A percentile compares a stretch with the other conserved stretches of the same genome.
phyloP scores from a whole-genome alignment of 805 yeast genomes.

The Torulaspora gathmanii region DNA sequence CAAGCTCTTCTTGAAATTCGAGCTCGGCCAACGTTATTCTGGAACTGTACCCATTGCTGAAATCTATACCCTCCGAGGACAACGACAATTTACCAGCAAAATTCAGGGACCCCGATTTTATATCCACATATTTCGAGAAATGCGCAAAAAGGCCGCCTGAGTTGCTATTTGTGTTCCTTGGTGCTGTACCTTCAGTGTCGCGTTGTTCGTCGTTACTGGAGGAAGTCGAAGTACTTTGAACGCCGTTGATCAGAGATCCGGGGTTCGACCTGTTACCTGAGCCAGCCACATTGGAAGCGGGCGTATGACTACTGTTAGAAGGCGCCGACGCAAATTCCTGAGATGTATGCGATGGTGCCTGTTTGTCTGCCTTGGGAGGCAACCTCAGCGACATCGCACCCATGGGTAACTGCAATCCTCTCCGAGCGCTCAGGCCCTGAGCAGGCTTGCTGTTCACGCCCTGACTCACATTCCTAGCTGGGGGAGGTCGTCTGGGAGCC shows the following conservation, averaged over 20 bases:
- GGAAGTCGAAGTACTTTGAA: slow-evolving; percentile 35
- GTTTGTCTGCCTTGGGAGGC: slow-evolving; percentile 17
- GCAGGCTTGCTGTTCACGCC: slow-evolving; percentile 45
- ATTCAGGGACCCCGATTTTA: slow-evolving; percentile 85
- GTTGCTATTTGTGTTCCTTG: slow-evolving; percentile 15
- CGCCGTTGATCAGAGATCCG: slow-evolving; percentile 29
- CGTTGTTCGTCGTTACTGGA: slow-evolving; percentile 25
- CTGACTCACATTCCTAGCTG: slow-evolving; percentile 49
- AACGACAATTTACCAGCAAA: slow-evolving; percentile 91
- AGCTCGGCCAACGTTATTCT: slow-evolving; percentile 80
- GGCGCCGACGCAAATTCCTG: slow-evolving; percentile 33
- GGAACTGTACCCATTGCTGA: slow-evolving; percentile 82
- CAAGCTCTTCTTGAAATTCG: slow-evolving; percentile 79
- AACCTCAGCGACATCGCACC: slow-evolving; percentile 35
- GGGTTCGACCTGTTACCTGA: slow-evolving; percentile 30
- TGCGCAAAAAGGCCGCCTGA: slow-evolving; percentile 65
- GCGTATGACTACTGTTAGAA: slow-evolving; percentile 18
- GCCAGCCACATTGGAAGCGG: slow-evolving; percentile 5
- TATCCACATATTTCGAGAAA: slow-evolving; percentile 83
- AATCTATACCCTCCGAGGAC: slow-evolving; percentile 88
- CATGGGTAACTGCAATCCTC: slow-evolving; percentile 67
- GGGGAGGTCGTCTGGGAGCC: slow-evolving; percentile 28
- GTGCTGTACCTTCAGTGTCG: slow-evolving; percentile 31
- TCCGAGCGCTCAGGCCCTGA: slow-evolving; percentile 77
- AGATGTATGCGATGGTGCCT: slow-evolving; percentile 18